Conservation (phyloP, 2,329 filamentous ascomycete genomes). For the Trichothecium roseum region DNA sequence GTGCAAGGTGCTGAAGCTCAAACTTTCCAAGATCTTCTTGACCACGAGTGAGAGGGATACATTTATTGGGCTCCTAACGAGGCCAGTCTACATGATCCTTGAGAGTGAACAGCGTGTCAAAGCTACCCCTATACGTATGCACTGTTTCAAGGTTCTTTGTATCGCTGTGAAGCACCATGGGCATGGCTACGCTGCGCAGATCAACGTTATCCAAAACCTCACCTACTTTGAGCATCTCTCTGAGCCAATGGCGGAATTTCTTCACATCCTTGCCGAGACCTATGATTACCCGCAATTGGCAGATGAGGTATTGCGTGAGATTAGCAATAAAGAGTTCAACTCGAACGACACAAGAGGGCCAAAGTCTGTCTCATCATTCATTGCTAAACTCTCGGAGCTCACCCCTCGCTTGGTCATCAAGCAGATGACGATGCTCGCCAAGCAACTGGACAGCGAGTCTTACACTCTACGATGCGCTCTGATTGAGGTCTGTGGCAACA, state of each 20-base stretch:
- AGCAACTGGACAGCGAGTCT: constrained; percentile 93
- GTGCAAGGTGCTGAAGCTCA: constrained; percentile 91
- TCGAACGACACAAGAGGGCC: constrained; percentile 91
- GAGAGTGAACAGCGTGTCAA: constrained; percentile 93
- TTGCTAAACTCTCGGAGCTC: constrained; percentile 86
- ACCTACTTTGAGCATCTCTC: constrained; percentile 99
- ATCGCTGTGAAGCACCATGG: constrained; percentile 97
- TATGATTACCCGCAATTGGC: constrained; percentile 95
- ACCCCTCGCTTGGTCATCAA: constrained; percentile 89
- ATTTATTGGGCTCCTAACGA: constrained; percentile 83
- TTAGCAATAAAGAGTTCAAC: constrained; percentile 97
- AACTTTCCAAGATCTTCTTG: constrained; percentile 84
- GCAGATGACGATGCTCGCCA: constrained; percentile 91
- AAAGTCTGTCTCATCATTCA: constrained; percentile 91
- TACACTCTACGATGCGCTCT: constrained; percentile 89
- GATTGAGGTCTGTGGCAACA: constrained; percentile 94
- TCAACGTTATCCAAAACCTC: constrained; percentile 92
- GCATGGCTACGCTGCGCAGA: constrained; percentile 92
- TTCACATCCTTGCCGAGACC: constrained; percentile 91
- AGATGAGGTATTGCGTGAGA: constrained; percentile 85
- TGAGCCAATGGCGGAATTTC: constrained; percentile 96
- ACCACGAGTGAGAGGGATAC: constrained; percentile 95
- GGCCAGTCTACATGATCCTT: constrained; percentile 85
- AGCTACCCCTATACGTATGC: constrained; percentile 82
- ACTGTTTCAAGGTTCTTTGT: constrained; percentile 93